Percentiles rank a stretch among this genome's conserved stretches.
These are phyloP conservation scores for Psilocybe mexicana DNA, from an alignment of 1,284 basidiomycete genomes.

Conservation along the genomic window DNA sequence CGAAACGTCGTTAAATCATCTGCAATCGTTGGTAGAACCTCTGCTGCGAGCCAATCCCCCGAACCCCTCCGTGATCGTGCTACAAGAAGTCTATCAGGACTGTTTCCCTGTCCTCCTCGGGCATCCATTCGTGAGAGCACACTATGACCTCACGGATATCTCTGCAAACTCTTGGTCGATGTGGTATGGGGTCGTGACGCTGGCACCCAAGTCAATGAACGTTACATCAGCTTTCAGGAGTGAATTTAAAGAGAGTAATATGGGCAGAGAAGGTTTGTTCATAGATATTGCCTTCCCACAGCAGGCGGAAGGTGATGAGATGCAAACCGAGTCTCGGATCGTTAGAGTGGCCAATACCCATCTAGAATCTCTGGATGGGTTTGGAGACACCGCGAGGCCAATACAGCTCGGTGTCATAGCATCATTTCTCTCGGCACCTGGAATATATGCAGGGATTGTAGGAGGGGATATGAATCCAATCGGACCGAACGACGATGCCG, in stretches of 20 bases:
- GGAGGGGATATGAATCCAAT: conserved; percentile 23
- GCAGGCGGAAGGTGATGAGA: neutral
- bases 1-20: conserved; percentile 6
- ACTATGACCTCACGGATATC: conserved; percentile 13
- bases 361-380: conserved; percentile 17
- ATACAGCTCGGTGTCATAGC: conserved; percentile 12
- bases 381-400: conserved; percentile 7
- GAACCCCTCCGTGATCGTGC: conserved; percentile 8
- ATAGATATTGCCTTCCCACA: conserved; percentile 10
- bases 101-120: conserved; percentile 9
- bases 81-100: conserved; percentile 14
- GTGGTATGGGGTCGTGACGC: conserved; percentile 13
- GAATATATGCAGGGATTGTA: conserved; percentile 13
- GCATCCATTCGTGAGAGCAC: conserved; percentile 12
- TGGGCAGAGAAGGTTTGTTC: conserved; percentile 18
- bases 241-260: conserved; percentile 7
- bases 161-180: conserved; percentile 8
- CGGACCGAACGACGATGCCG: conserved; percentile 12
- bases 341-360: conserved; percentile 17
- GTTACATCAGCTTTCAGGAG: conserved; percentile 12
- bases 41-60: neutral
- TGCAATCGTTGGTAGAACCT: conserved; percentile 8
- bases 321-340: neutral
- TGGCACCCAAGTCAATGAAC: conserved; percentile 1
- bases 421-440: conserved; percentile 2